Conservation (phyloP, 495 filamentous ascomycete genomes). For the Podospora fimiseda region DNA sequence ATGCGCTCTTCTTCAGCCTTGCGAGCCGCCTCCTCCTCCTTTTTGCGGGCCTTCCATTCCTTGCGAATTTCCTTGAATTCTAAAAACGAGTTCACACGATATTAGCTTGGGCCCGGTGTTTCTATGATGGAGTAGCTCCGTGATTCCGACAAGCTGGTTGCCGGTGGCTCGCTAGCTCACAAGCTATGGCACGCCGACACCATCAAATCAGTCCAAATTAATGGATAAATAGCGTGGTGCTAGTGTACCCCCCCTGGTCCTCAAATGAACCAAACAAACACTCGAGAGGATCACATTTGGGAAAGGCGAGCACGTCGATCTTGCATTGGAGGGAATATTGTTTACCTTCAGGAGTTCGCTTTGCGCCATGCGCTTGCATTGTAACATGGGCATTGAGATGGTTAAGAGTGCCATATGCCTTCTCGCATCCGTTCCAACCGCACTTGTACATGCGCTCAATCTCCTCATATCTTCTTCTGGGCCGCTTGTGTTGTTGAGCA, state of each 20-base stretch:
- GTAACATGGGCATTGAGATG: conserved; percentile 96
- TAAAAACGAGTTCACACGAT: conserved; percentile 30
- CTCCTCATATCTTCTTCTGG: conserved; percentile 90
- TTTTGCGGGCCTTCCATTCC: conserved; percentile 98
- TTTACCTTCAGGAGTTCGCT: conserved; percentile 95
- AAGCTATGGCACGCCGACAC: too few species aligned
- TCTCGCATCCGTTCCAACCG: conserved; percentile 96
- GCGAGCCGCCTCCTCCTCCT: conserved; percentile 88
- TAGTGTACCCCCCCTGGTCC: too few species aligned
- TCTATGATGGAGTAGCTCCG: too few species aligned
- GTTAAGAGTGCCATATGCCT: conserved; percentile 94
- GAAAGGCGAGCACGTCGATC: not conserved
- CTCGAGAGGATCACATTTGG: not conserved
- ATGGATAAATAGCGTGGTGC: too few species aligned
- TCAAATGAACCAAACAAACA: not conserved
- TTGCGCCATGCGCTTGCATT: conserved; percentile 91
- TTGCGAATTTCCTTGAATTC: conserved; percentile 99
- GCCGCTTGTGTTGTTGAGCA: conserved; percentile 94
- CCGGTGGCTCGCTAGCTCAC: conserved; percentile 8
- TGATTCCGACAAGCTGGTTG: not conserved
- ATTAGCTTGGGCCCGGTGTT: not conserved
- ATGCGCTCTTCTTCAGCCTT: conserved; percentile 90
- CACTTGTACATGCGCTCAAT: conserved; percentile 99
- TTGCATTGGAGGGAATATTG: conserved; percentile 1
- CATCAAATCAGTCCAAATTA: too few species aligned